phyloP scores from a whole-genome alignment of 2,329 filamentous ascomycete species.

The Sporothrix brasiliensis region DNA sequence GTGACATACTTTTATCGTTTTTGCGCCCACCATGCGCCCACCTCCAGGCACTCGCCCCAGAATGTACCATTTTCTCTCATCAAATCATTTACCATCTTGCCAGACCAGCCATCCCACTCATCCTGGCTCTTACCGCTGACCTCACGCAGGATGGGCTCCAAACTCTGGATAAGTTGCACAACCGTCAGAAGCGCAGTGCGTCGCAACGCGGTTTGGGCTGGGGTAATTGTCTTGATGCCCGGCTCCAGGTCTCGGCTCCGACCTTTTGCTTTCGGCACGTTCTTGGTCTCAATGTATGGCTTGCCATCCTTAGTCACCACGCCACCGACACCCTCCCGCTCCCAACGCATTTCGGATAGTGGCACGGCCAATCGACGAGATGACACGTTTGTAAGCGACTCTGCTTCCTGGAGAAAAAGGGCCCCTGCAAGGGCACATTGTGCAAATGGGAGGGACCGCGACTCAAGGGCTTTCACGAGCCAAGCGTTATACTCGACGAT shows the following conservation, averaged over 20 bases:
- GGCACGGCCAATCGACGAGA: constrained; percentile 84
- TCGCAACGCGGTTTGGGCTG: constrained; percentile 72
- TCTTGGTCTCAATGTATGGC: constrained; percentile 58
- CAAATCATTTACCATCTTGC: constrained; percentile 82
- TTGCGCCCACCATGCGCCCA: constrained; percentile 86
- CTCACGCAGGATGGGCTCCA: constrained; percentile 81
- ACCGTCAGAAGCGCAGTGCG: constrained; percentile 80
- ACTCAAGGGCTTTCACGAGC: constrained; percentile 75
- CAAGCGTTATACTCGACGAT: constrained; percentile 82
- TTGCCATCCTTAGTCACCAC: constrained; percentile 63
- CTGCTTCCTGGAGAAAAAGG: constrained; percentile 79
- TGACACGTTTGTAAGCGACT: constrained; percentile 68
- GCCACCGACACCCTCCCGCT: constrained; percentile 71
- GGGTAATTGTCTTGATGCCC: constrained; percentile 58
- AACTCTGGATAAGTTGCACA: constrained; percentile 78
- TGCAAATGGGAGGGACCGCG: constrained; percentile 68
- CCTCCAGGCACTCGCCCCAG: constrained; percentile 82
- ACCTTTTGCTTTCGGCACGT: constrained; percentile 35
- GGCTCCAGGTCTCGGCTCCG: background rate
- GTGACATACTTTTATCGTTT: constrained; percentile 54
- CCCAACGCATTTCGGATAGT: constrained; percentile 82
- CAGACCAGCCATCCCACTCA: constrained; percentile 90
- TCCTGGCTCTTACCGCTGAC: constrained; percentile 84
- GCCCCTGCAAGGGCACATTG: constrained; percentile 78
- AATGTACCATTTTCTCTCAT: constrained; percentile 76